Evolutionary conservation across 495 filamentous ascomycete species (phyloP), one percentile per base, ranked within the genome.

Genomic region (Penicillium malachiteum): DNA sequence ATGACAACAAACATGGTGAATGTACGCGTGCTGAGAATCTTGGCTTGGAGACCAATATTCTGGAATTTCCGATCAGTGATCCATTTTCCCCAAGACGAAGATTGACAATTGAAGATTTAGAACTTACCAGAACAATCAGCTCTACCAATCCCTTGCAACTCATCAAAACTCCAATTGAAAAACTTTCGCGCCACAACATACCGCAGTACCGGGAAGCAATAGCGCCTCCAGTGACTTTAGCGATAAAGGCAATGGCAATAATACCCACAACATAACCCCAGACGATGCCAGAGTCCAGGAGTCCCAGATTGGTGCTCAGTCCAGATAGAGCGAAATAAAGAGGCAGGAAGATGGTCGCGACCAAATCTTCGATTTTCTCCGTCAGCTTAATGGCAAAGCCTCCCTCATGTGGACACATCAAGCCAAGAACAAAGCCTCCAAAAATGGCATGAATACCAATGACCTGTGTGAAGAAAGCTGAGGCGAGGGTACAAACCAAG

Each of bases 1-100:
- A 97, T 97, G 57, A 97, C 90, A n/a, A 98, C 94, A 51, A 98
- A 98, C 54, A 98, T 96, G 33, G 92, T 98, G 67, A 98, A 98
- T 0, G 94, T 96, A 30, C 85, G 82, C 21, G 81, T 80, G 47
- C 88, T 93, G 31, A 98, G 73, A 57, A 98, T 97, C 48, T 86
- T 86, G 18, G 94, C 94, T 81, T 96, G 88, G 13, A 94, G 80
- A 21, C 94, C 94, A 63, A 98, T 96, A 62, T 98, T 98, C 89
- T 95, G 52, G 46, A 37, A 52, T 46, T 12, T 32, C 21, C 16
- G 21, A 21, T 43, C 17, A 52, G 9, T 12, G 4, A 4, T 26
- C 21, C 21, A 26, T 26, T 26, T 26, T 4, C 5, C 26, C 17
- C 17, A n/a, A 21, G 14, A 13, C 7, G 7, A 43, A 43, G 11